Evolutionary conservation across 352 stramenopile genomes (phyloP), one percentile per base, ranked within the genome.

Genomic region (Pythium chondricola): DNA sequence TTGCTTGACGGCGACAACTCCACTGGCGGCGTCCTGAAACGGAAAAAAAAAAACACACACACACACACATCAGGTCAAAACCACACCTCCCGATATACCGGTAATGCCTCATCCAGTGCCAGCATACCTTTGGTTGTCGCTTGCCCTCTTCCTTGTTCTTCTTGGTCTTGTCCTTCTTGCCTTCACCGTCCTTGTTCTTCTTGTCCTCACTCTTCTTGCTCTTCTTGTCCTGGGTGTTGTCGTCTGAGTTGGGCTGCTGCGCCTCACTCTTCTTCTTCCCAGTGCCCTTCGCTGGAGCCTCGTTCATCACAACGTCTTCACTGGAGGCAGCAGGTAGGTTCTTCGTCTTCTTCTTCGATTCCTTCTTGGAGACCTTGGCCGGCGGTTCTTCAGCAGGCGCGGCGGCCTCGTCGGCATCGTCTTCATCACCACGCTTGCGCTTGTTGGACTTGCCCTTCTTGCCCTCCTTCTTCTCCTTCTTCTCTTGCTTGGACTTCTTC

Each of bases 1-100:
- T 43, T 89, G 69, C 58, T 89, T 88, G 14, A 88, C 66, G 24
- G 75, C 72, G 37, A 92, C 51, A 16, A 89, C 81, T 16, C 81
- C 81, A 44, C 81, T 92, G 3, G 73, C 77, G 22, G 78, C 65
- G 32, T 85, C 74, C 74, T 82, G 37, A 29, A 48, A 31, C 21
- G 6, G 8, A 41, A 47, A 2, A 22, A 21, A 36, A 22, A 33
- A 43, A 44, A 27, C n/a, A n/a, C n/a, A 32, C 22, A 32, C 25
- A 39, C 0, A 24, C 22, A 13, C 26, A 39, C 20, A 50, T 30
- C 33, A 44, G 25, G 17, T 24, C 33, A 37, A 18, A 20, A 18
- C n/a, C n/a, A n/a, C n/a, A n/a, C n/a, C n/a, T n/a, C n/a, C n/a
- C n/a, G n/a, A n/a, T n/a, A n/a, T n/a, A n/a, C n/a, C n/a, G n/a